Percentiles rank a stretch among this genome's conserved stretches.
phyloP scores from a whole-genome alignment of 148 eudicot genomes.

The Fagopyrum homotropicum region DNA sequence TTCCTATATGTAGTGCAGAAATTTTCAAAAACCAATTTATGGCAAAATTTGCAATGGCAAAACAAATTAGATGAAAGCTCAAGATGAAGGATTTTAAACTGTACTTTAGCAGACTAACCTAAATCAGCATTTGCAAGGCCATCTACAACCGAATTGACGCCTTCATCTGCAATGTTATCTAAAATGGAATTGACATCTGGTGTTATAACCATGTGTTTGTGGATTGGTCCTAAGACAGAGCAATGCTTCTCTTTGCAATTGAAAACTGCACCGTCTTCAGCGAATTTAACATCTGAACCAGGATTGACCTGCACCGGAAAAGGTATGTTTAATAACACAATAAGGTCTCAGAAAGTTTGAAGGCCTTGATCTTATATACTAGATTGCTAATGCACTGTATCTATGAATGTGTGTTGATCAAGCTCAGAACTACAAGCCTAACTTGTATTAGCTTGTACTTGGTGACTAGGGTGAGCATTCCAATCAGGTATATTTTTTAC shows the following conservation, averaged over 20 bases:
- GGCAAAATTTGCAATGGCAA: not conserved
- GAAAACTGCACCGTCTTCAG: not conserved
- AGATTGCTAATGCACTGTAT: not conserved
- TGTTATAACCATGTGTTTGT: constrained; percentile 3
- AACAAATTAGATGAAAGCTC: not conserved
- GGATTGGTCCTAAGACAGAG: not conserved
- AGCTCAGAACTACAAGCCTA: not conserved
- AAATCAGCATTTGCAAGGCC: constrained; percentile 8
- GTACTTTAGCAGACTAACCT: not conserved
- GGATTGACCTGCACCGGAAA: constrained; percentile 4
- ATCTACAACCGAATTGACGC: not conserved
- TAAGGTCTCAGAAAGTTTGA: not conserved
- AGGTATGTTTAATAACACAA: not conserved
- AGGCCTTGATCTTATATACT: not conserved
- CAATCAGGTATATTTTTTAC: no score
- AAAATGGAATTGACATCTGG: constrained; percentile 13
- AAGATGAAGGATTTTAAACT: not conserved
- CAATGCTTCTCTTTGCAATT: not conserved
- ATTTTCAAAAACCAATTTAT: not conserved
- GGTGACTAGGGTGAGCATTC: no score
- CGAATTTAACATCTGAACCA: constrained; percentile 6
- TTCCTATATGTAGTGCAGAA: not conserved
- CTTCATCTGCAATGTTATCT: not conserved
- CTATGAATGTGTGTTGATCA: not conserved
- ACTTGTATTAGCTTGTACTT: no score